Percentiles rank a stretch among this genome's conserved stretches.
Conservation (phyloP, 805 yeast genomes). For the Lachancea mirantina region DNA sequence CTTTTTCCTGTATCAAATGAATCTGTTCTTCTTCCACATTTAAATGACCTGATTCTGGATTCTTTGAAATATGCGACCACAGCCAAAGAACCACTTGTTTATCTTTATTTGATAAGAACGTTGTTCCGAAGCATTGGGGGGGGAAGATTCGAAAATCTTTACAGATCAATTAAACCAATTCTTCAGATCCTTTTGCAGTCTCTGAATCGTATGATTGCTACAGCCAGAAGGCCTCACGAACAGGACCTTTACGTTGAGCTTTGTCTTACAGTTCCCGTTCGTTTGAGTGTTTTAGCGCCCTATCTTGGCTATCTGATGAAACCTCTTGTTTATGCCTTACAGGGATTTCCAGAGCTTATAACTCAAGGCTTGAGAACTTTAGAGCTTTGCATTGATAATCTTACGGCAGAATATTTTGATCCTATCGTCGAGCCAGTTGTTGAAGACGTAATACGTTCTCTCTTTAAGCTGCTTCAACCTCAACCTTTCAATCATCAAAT, state of each 20-base stretch:
- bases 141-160: constrained; percentile 87
- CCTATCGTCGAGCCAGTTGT: constrained; percentile 96
- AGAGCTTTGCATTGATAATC: constrained; percentile 90
- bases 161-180: constrained; percentile 88
- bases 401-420: constrained; percentile 94
- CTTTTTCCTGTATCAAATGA: constrained; percentile 85
- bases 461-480: constrained; percentile 87
- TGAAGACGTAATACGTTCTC: constrained; percentile 86
- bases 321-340: constrained; percentile 85
- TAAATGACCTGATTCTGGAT: constrained; percentile 73
- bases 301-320: constrained; percentile 81
- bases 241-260: constrained; percentile 91
- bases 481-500: constrained; percentile 92
- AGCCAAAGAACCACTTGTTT: constrained; percentile 85
- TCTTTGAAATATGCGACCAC: constrained; percentile 73
- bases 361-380: constrained; percentile 92
- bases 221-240: constrained; percentile 83
- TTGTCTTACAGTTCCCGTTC: constrained; percentile 91
- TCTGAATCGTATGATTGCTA: constrained; percentile 70
- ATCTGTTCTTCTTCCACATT: constrained; percentile 77
- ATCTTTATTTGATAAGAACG: constrained; percentile 80
- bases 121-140: constrained; percentile 94
- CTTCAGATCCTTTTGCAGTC: constrained; percentile 81
- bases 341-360: constrained; percentile 84
- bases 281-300: constrained; percentile 89